These are phyloP conservation scores for Tremella fuciformis DNA, from an alignment of 768 basidiomycete species.

Conservation along the genomic window DNA sequence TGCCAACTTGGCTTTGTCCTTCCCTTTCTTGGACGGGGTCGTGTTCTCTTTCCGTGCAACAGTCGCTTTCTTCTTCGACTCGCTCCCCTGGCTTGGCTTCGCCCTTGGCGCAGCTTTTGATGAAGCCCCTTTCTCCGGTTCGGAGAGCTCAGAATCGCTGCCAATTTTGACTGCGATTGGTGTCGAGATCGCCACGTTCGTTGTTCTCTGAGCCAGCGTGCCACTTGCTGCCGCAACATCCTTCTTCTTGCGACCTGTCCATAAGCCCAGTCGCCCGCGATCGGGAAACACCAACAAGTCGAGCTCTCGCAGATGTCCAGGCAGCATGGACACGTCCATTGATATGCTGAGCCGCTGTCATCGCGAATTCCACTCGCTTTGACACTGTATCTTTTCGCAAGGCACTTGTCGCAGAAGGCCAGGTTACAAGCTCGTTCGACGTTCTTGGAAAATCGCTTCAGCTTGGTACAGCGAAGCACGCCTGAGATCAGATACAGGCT, in stretches of 20 bases:
- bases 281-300: slow-evolving; percentile 18
- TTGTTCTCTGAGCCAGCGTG: background rate
- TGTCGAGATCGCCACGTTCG: background rate
- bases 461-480: slow-evolving; percentile 14
- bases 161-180: background rate
- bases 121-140: background rate
- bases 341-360: slow-evolving; percentile 1
- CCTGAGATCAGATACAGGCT: background rate
- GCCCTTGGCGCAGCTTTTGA: background rate
- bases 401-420: slow-evolving; percentile 25
- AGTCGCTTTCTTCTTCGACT: slow-evolving; percentile 2
- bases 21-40: background rate
- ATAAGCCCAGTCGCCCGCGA: background rate
- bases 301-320: slow-evolving; percentile 21
- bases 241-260: slow-evolving; percentile 1
- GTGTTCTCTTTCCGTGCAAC: background rate
- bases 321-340: slow-evolving; percentile 27
- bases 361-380: slow-evolving; percentile 2
- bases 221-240: background rate
- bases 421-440: slow-evolving; percentile 16
- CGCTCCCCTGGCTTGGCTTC: background rate
- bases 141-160: background rate
- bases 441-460: slow-evolving; percentile 6
- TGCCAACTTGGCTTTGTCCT: slow-evolving; percentile 7
- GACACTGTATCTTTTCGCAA: slow-evolving; percentile 18